Evolutionary conservation across 208 protist species (phyloP).

Genomic region (Wallacemonas sp.): DNA sequence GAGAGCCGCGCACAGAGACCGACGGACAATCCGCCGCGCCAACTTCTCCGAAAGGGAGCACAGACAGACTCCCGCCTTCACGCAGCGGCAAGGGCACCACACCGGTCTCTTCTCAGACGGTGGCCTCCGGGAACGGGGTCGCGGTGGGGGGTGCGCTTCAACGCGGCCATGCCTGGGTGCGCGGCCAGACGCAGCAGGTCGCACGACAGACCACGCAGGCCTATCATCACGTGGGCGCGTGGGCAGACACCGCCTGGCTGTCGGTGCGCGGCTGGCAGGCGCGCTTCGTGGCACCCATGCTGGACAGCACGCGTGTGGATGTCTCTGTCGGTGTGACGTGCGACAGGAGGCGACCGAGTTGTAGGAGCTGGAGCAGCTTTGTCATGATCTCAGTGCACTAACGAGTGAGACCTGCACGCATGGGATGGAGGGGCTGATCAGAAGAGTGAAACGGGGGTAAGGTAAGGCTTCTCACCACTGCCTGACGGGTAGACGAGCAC

Average conservation of each 20-base stretch:
- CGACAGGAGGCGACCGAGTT: slow-evolving; percentile 4
- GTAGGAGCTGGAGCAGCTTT: slow-evolving; percentile 33
- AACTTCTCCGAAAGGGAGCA: too few relatives aligned
- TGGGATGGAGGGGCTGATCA: too few relatives aligned
- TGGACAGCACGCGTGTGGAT: slow-evolving; percentile 44
- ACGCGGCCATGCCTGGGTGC: background rate
- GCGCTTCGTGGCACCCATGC: slow-evolving; percentile 24
- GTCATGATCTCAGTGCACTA: slow-evolving; percentile 44
- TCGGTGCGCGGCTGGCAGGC: background rate
- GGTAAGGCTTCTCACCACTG: too few relatives aligned
- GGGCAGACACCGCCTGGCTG: background rate
- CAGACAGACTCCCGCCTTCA: too few relatives aligned
- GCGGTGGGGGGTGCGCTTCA: background rate
- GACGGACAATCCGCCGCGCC: too few relatives aligned
- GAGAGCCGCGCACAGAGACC: too few relatives aligned
- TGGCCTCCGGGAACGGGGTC: background rate
- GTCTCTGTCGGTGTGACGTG: slow-evolving; percentile 46
- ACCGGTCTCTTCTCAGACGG: background rate
- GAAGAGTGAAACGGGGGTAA: too few relatives aligned
- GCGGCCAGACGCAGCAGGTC: background rate
- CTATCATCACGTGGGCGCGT: background rate
- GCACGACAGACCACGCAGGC: background rate
- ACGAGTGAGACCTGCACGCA: background rate
- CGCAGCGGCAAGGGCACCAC: background rate
- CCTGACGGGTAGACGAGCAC: too few relatives aligned